Base-by-base conservation (phyloP, 371 early-diverging fungal genomes). In the Rhizopus arrhizus region DNA sequence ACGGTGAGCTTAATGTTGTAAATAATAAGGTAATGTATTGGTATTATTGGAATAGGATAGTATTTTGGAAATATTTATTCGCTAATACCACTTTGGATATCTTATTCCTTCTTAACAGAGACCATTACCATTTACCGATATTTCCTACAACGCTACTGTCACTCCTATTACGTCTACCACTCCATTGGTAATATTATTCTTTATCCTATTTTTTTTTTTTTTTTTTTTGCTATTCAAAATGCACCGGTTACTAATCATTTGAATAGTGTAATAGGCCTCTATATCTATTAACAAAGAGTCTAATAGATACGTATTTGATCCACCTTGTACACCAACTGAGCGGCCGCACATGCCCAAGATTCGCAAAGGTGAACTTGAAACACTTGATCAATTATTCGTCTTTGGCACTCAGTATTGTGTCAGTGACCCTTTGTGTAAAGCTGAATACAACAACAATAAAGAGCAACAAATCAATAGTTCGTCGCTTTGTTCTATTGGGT, bases 1-100 rank as follows among this genome's bases (percentile, higher is more conserved):
- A 58, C 42, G 58, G 58, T 58, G 58, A 50, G 42, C 51, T 58
- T 58, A 58, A 58, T 58, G 42, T 41, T 49, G 50, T 50, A 38
- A 58, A 58, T 50, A 58, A 58, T 9, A 50, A 58, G 41, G 58
- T 50, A 50, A 36, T 36, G 36, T 36, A 11, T 36, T 36, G 36
- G 36, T 16, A 40, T 28, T 58, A 31, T 58, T 58, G 51, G 58
- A 58, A 40, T 58, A 49, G 47, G 35, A 56, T 57, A 57, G 57
- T 36, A 48, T 57, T 38, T 48, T 40, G 58, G 50, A 58, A 50
- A 50, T 41, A 41, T 40, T 41, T 58, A 58, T 58, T 16, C 57
- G 38, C 48, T 57, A 57, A 56, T 47, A 38, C 53, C 53, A 52
- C 53, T 38, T 52, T 52, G 53, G 28, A 52, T 52, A 52, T 52